Base-by-base conservation (phyloP, 805 yeast genomes). In the Kazachstania africana region DNA sequence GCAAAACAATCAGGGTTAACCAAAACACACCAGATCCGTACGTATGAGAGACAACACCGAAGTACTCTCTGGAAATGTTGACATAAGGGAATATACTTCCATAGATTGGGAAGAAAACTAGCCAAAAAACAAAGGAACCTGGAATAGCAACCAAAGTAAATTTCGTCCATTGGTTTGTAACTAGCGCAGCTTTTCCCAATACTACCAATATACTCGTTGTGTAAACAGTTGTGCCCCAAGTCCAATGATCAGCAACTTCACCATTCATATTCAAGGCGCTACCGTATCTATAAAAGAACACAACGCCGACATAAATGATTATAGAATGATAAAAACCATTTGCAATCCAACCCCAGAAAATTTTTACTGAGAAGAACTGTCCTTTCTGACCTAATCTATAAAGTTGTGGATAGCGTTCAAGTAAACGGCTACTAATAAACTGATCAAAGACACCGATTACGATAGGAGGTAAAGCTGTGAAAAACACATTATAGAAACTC, bases 361-460 rank as follows among this genome's bases (percentile, higher is more conserved):
- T 85, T 4, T 74, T 66, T 9, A 85, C 94, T 44, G 88, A 88
- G 62, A 91, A 83, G 49, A 91, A 91, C 34, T 71, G 77, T 13
- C 94, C 80, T 38, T 72, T 64, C 57, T 88, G 96, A 5, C 99
- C 98, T 26, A 91, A 62, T 48, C 78, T 80, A 58, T 93, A 91
- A 30, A 93, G 62, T 49, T 82, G 94, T 0, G 99, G 97, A 52
- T 93, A 93, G 34, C 91, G 71, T 44, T 83, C 91, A 27, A 93
- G 63, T 49, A 88, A 68, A 41, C 95, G 67, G 14, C 96, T 94
- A 40, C 83, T 78, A 29, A 91, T 85, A 60, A 83, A 91, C 57
- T 91, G 98, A 57, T 91, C 99, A 62, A 91, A 85, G 4, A 93
- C 83, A 35, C 99, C 99, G 45, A 91, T 65, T 3, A 88, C 93